These are phyloP conservation scores for Apiotrichum gracile DNA, from an alignment of 1,284 basidiomycete genomes.

Conservation along the genomic window DNA sequence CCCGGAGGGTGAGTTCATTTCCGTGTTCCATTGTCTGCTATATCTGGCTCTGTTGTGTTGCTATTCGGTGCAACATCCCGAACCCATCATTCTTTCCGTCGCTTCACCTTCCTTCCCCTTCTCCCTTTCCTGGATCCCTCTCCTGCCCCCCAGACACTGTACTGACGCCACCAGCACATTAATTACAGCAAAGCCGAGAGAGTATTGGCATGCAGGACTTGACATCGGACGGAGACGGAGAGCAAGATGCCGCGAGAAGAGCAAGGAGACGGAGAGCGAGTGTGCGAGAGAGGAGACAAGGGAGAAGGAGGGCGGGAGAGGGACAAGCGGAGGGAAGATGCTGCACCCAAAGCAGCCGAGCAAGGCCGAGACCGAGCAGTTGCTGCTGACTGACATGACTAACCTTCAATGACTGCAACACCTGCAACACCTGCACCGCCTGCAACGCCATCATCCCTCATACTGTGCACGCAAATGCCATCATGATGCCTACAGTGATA, in stretches of 20 bases:
- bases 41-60: no score
- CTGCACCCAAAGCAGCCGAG: not conserved
- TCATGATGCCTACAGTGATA: not conserved
- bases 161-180: slow-evolving; percentile 24
- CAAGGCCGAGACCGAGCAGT: not conserved
- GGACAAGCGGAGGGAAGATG: not conserved
- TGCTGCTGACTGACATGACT: no score
- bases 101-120: no score
- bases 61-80: no score
- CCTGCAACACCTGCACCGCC: no score
- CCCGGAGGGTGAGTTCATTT: slow-evolving; percentile 40
- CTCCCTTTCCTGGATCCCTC: no score
- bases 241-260: no score
- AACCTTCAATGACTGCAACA: no score
- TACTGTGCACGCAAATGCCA: no score
- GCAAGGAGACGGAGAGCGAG: not conserved
- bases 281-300: not conserved
- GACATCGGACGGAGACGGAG: slow-evolving; percentile 7
- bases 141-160: no score
- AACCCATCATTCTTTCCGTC: not conserved
- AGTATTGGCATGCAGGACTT: slow-evolving; percentile 21
- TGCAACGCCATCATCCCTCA: no score
- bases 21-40: not conserved
- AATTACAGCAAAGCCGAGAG: slow-evolving; percentile 19
- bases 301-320: not conserved